Evolutionary conservation across 345 rosid species (phyloP).

Genomic region (Ailanthus altissimus): DNA sequence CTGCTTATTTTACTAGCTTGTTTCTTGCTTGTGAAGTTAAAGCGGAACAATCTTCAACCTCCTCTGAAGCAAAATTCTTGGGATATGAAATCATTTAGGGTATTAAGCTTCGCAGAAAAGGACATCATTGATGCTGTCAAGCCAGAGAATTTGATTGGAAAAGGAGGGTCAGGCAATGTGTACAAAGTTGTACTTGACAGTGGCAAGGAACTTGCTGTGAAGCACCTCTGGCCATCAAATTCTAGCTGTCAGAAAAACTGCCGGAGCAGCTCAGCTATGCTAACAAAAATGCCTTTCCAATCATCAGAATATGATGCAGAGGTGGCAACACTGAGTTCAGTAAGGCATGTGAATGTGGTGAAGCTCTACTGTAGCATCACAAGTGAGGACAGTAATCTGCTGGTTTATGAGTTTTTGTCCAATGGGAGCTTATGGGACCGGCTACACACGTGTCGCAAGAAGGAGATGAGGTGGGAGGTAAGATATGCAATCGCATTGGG

Average conservation of each 20-base stretch:
- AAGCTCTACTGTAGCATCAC: slow-evolving; percentile 82
- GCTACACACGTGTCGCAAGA: slow-evolving; percentile 57
- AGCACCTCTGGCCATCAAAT: slow-evolving; percentile 61
- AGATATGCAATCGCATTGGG: slow-evolving; percentile 73
- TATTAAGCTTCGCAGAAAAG: slow-evolving; percentile 57
- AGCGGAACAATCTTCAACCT: slow-evolving; percentile 30
- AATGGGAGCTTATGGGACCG: slow-evolving; percentile 90
- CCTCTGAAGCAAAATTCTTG: slow-evolving; percentile 48
- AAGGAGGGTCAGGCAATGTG: slow-evolving; percentile 85
- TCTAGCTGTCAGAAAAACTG: slow-evolving; percentile 28
- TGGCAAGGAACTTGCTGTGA: slow-evolving; percentile 75
- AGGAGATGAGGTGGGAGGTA: slow-evolving; percentile 62
- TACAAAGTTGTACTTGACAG: slow-evolving; percentile 58
- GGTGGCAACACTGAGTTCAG: slow-evolving; percentile 65
- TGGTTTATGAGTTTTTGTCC: slow-evolving; percentile 80
- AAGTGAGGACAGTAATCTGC: slow-evolving; percentile 78
- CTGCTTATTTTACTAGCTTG: slow-evolving; percentile 36
- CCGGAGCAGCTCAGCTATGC: slow-evolving; percentile 52
- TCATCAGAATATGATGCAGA: slow-evolving; percentile 64
- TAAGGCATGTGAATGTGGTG: slow-evolving; percentile 88
- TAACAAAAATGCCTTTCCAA: slow-evolving; percentile 32
- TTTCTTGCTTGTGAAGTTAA: slow-evolving; percentile 41
- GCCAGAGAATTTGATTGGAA: slow-evolving; percentile 76
- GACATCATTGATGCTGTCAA: slow-evolving; percentile 62
- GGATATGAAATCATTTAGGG: slow-evolving; percentile 64